These are phyloP conservation scores for Mycena indigotica DNA, from an alignment of 768 basidiomycete species.

Conservation along the genomic window DNA sequence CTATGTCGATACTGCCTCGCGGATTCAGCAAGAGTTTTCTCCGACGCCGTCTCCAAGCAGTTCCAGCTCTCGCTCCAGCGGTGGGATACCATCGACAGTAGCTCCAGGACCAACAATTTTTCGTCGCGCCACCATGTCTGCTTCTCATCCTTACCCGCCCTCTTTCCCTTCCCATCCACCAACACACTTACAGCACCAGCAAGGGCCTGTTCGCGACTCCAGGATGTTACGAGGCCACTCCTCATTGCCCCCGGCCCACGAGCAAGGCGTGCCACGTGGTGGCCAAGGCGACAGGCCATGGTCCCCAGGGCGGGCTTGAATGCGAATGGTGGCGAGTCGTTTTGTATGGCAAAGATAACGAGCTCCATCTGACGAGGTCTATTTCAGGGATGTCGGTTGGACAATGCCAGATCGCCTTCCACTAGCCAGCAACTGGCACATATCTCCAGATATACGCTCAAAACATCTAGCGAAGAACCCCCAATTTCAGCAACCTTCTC, in stretches of 20 bases:
- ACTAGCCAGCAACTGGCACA: background rate
- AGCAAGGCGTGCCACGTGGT: background rate
- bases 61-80: background rate
- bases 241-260: background rate
- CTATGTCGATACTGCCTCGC: background rate
- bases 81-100: background rate
- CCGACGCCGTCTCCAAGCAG: background rate
- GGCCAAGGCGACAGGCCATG: background rate
- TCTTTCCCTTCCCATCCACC: background rate
- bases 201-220: background rate
- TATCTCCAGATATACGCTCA: background rate
- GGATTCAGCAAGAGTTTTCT: background rate
- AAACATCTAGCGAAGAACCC: too few species aligned
- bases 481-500: too few species aligned
- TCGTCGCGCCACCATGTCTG: background rate
- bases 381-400: background rate
- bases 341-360: too few species aligned
- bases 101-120: background rate
- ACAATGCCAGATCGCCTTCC: background rate
- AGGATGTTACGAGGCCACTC: background rate
- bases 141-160: background rate
- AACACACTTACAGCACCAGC: background rate
- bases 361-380: too few species aligned
- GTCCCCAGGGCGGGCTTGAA: background rate
- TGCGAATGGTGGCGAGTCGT: background rate